Base-by-base conservation (phyloP, 192 early-diverging fungal genomes). In the Coemansia sp. region DNA sequence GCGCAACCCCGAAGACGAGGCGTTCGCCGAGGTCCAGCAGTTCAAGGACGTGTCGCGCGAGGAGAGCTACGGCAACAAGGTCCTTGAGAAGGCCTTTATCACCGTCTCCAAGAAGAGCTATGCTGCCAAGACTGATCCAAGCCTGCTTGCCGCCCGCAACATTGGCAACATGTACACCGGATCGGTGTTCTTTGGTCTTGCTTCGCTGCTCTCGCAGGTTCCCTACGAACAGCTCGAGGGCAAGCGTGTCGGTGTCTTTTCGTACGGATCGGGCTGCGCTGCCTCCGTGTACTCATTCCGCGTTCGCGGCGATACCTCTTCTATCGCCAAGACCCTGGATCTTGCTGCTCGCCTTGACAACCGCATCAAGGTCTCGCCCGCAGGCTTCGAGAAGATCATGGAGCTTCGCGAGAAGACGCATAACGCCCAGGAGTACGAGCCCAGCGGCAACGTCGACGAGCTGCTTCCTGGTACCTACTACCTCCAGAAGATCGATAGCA, bases 191-290 rank as follows among this genome's bases (percentile, higher is more conserved):
- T 83, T 82, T 71, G 77, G 90, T 61, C 85, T 99, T 25, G 86
- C 85, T 11, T 91, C 91, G 32, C 79, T 98, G 53, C 60, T 99
- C 40, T 86, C 91, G n/a, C 83, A 87, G 54, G 83, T 89, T 6
- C 70, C 91, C 29, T 82, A 85, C 32, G 88, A 86, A 42, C 67
- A 90, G 59, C 84, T 96, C 49, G 45, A 86, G 23, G 85, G 89
- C 83, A 98, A 97, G 80, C 91, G 95, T 54, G 74, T 99, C 29
- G 85, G 86, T 29, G 35, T 96, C 61, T 99, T 94, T 77, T 97
- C 97, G 9, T 99, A 98, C 74, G 97, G 97, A 57, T 96, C 94
- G 6, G 97, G 97, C 41, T 91, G 95, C 38, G 90, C 97, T 55
- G 88, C 95, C 38, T 92, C 95, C 59, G 90, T 97, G 85, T 94